A percentile compares a stretch with the other conserved stretches of the same genome.
These are phyloP conservation scores for Avena insularis DNA, from an alignment of 176 grass and related monocot genomes.

Conservation along the genomic window DNA sequence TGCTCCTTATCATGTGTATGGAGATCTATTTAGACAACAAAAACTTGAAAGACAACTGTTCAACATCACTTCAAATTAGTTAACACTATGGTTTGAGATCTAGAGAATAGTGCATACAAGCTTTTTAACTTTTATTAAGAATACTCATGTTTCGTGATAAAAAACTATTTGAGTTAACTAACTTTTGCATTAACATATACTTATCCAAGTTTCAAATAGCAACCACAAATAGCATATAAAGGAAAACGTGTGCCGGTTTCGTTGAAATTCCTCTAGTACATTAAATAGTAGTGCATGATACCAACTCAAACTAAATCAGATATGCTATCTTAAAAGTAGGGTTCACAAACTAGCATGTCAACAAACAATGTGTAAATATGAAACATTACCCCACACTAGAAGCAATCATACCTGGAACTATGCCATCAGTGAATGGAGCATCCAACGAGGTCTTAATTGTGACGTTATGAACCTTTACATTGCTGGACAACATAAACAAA, in stretches of 20 bases:
- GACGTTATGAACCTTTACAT: slow-evolving; percentile 75
- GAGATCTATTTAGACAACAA: slow-evolving; percentile 1
- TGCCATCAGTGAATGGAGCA: slow-evolving; percentile 78
- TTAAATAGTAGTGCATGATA: slow-evolving; percentile 17
- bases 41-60: neutral
- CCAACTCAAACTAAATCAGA: slow-evolving; percentile 10
- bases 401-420: slow-evolving; percentile 71
- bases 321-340: neutral
- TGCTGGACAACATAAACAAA: slow-evolving; percentile 54
- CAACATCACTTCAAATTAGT: neutral
- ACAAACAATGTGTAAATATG: slow-evolving; percentile 15
- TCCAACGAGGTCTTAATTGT: slow-evolving; percentile 65
- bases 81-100: slow-evolving; percentile 15
- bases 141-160: slow-evolving; percentile 5
- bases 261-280: neutral
- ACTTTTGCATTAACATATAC: neutral
- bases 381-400: neutral
- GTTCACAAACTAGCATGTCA: neutral
- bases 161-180: neutral
- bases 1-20: slow-evolving; percentile 15
- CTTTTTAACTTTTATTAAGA: neutral
- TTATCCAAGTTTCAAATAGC: slow-evolving; percentile 19
- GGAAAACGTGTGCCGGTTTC: neutral
- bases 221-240: slow-evolving; percentile 20
- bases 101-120: neutral